Evolutionary conservation across 768 basidiomycete species (phyloP).

Genomic region (Collybia sp.): DNA sequence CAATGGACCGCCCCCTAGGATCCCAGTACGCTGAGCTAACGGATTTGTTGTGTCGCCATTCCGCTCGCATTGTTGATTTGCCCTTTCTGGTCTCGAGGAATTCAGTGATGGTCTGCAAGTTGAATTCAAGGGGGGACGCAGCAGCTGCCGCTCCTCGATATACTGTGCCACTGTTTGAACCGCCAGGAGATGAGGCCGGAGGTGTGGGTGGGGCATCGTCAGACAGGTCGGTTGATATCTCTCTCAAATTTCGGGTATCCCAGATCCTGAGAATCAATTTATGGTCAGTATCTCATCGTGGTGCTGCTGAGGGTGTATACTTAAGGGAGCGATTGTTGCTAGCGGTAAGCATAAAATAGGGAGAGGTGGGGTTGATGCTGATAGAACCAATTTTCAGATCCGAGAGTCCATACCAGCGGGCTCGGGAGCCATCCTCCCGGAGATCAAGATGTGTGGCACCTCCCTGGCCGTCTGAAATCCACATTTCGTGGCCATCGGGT

Average conservation of each 20-base stretch:
- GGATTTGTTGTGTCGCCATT: constrained; percentile 69
- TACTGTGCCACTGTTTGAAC: constrained; percentile 2
- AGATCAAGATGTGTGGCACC: constrained; percentile 75
- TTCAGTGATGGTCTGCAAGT: constrained; percentile 38
- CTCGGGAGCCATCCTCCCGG: constrained; percentile 53
- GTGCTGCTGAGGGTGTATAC: constrained; percentile 32
- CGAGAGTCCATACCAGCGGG: constrained; percentile 60
- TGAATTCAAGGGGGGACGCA: constrained; percentile 25
- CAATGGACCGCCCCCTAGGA: constrained; percentile 68
- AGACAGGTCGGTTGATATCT: constrained; percentile 31
- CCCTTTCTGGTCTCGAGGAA: constrained; percentile 50
- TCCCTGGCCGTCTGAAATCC: constrained; percentile 74
- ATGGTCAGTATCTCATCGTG: neutral
- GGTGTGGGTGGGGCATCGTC: constrained; percentile 20
- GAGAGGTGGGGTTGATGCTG: constrained; percentile 71
- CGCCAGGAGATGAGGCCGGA: constrained; percentile 20
- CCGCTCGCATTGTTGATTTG: constrained; percentile 51
- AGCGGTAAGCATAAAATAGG: constrained; percentile 65
- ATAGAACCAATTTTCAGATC: constrained; percentile 74
- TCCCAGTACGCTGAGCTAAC: constrained; percentile 88
- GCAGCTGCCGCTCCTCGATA: neutral
- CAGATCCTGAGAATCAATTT: constrained; percentile 51
- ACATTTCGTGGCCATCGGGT: constrained; percentile 72
- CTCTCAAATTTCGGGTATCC: constrained; percentile 67
- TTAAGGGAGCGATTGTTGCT: constrained; percentile 71